These are phyloP conservation scores for Glycyrrhiza uralensis DNA, from an alignment of 306 rosid genomes.

Conservation along the genomic window DNA sequence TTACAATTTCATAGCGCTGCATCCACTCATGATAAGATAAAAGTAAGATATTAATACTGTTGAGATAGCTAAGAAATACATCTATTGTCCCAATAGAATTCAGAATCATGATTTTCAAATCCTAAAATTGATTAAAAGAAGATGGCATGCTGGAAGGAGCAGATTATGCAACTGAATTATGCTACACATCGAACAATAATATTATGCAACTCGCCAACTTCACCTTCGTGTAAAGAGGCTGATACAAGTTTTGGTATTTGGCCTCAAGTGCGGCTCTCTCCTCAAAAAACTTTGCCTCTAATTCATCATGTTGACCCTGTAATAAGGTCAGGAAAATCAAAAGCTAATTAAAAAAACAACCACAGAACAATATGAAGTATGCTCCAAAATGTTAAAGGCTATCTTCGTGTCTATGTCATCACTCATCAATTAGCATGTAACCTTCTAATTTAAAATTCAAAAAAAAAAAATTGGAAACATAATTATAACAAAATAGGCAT, in stretches of 20 bases:
- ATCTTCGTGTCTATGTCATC: neutral
- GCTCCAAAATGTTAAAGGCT: neutral
- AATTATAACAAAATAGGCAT: neutral
- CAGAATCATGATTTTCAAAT: neutral
- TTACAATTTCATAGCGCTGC: constrained; percentile 79
- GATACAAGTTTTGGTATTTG: constrained; percentile 80
- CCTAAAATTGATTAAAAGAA: neutral
- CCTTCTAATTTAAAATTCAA: neutral
- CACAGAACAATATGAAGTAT: neutral
- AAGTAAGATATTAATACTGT: neutral
- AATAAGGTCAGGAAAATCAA: neutral
- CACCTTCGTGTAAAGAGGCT: constrained; percentile 70
- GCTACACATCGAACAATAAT: too few species aligned
- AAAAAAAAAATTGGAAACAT: neutral
- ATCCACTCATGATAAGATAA: neutral
- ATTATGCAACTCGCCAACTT: neutral
- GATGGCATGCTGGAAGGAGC: neutral
- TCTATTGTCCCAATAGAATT: neutral
- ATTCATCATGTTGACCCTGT: constrained; percentile 80
- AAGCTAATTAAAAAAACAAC: neutral
- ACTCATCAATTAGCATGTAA: neutral
- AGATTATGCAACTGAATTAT: neutral
- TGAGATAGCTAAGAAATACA: too few species aligned
- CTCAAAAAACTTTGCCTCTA: constrained; percentile 80
- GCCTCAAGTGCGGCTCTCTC: constrained; percentile 94